Evolutionary conservation across 225 moss, liverwort and hornwort genomes (phyloP).

Genomic region (Sphagnum tenellum): DNA sequence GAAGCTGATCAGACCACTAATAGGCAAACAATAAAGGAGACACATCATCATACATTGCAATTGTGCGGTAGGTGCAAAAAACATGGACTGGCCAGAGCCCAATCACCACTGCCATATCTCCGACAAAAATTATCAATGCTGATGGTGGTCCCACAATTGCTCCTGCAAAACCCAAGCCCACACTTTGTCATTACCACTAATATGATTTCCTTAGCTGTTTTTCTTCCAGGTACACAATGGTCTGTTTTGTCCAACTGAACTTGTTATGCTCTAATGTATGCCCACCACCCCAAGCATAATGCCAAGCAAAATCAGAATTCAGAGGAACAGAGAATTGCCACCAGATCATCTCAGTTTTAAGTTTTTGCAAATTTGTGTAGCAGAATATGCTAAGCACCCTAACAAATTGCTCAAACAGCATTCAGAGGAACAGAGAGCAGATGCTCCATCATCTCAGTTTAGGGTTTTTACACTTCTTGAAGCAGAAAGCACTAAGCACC

Average conservation of each 20-base stretch:
- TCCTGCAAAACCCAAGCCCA: conserved; percentile 14
- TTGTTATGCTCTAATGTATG: background rate
- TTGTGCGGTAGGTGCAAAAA: conserved; percentile 22
- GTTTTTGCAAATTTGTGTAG: no score
- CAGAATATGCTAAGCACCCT: no score
- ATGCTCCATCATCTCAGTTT: no score
- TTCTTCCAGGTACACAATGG: background rate
- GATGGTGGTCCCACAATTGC: conserved; percentile 36
- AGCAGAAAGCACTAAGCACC: no score
- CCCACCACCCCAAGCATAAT: background rate
- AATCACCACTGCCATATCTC: conserved; percentile 40
- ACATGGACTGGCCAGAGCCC: conserved; percentile 43
- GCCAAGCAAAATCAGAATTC: no score
- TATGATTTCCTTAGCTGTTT: background rate
- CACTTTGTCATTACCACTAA: background rate
- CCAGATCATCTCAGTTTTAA: no score
- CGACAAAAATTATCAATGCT: conserved; percentile 24
- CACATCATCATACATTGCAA: conserved; percentile 23
- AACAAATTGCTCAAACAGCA: no score
- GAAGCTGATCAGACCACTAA: background rate
- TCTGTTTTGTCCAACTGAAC: no score
- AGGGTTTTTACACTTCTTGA: no score
- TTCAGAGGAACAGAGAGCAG: no score
- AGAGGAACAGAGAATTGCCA: no score
- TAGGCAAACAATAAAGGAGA: background rate